Conservation (phyloP, 257 asterid genomes). For the Penstemon davidsonii region DNA sequence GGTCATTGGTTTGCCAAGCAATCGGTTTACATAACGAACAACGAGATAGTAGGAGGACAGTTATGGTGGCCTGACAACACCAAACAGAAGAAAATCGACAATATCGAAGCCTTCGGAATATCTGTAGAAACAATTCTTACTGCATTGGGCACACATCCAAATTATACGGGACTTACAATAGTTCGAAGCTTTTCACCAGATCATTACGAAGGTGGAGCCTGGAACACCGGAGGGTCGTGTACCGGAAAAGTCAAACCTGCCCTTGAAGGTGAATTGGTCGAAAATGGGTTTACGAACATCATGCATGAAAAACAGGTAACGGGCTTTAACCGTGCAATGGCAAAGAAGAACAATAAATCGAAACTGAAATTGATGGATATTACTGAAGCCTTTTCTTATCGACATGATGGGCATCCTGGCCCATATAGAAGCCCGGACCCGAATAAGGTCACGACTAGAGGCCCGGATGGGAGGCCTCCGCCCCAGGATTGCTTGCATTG, state of each 20-base stretch:
- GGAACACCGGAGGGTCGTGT: slow-evolving; percentile 98
- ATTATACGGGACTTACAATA: slow-evolving; percentile 81
- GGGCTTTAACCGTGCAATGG: slow-evolving; percentile 57
- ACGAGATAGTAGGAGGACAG: slow-evolving; percentile 91
- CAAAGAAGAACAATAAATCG: slow-evolving; percentile 68
- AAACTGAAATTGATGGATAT: slow-evolving; percentile 73
- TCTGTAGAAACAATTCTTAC: slow-evolving; percentile 83
- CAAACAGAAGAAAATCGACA: slow-evolving; percentile 50
- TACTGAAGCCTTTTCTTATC: slow-evolving; percentile 64
- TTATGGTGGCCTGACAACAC: slow-evolving; percentile 87
- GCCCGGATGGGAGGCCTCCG: slow-evolving; percentile 89
- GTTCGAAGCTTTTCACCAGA: slow-evolving; percentile 86
- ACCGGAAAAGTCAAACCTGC: slow-evolving; percentile 77
- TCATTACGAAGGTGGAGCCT: slow-evolving; percentile 89
- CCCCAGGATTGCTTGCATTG: slow-evolving; percentile 98
- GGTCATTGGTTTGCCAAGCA: slow-evolving; percentile 99
- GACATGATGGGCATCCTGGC: slow-evolving; percentile 98
- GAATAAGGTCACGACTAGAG: slow-evolving; percentile 75
- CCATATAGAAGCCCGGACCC: slow-evolving; percentile 89
- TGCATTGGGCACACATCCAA: slow-evolving; percentile 69
- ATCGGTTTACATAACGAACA: slow-evolving; percentile 75
- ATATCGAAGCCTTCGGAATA: slow-evolving; percentile 73
- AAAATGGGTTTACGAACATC: slow-evolving; percentile 66
- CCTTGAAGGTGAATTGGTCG: slow-evolving; percentile 51
- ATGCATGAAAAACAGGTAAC: slow-evolving; percentile 84